Conservation (phyloP, 1,284 basidiomycete species). For the Malassezia restricta region DNA sequence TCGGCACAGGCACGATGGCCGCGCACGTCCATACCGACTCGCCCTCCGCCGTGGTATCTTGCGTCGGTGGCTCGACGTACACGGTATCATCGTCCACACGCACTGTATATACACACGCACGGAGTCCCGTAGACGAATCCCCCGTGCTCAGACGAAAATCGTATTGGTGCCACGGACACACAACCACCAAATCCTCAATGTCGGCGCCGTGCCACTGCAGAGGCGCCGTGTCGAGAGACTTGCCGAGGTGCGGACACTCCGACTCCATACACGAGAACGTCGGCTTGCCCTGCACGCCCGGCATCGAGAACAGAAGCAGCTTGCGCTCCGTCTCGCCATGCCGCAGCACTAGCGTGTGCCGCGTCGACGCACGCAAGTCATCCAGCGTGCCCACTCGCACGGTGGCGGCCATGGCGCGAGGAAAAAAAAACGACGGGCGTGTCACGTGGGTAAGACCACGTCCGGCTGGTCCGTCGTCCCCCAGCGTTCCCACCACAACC, state of each 20-base stretch:
- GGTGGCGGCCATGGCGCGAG: not conserved
- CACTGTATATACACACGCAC: constrained; percentile 65
- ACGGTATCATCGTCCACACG: constrained; percentile 48
- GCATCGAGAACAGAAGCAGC: constrained; percentile 27
- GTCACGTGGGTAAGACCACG: not conserved
- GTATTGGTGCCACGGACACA: constrained; percentile 64
- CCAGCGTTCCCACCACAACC: constrained; percentile 8
- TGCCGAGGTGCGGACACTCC: constrained; percentile 69
- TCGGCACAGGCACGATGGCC: constrained; percentile 52
- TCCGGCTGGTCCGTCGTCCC: not conserved
- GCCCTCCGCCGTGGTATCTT: not conserved
- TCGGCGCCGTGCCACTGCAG: constrained; percentile 51
- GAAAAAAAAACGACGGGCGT: not conserved
- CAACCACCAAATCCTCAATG: constrained; percentile 48
- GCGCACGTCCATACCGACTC: constrained; percentile 56
- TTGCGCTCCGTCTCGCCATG: constrained; percentile 21
- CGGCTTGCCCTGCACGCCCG: not conserved
- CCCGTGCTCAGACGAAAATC: constrained; percentile 62
- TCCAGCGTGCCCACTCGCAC: constrained; percentile 11
- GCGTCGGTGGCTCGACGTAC: constrained; percentile 25
- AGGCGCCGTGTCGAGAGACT: constrained; percentile 67
- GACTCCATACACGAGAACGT: constrained; percentile 66
- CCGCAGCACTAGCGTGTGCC: constrained; percentile 36
- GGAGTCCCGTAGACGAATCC: constrained; percentile 62
- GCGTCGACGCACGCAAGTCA: constrained; percentile 20